Evolutionary conservation across 2,329 filamentous ascomycete genomes (phyloP).

Genomic region (Coniochaeta sp.): DNA sequence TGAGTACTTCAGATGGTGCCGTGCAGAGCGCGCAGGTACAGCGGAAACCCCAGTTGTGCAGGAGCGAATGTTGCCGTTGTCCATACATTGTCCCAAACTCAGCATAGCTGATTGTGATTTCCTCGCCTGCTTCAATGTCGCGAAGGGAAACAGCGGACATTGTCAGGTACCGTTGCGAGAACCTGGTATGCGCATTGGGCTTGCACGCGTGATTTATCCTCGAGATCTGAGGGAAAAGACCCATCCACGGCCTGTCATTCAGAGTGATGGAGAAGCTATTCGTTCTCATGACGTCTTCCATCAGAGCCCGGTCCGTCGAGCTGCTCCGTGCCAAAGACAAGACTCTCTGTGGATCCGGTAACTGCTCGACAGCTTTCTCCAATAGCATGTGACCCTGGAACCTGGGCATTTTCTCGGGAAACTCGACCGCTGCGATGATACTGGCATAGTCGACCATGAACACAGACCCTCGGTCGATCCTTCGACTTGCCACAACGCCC

Average conservation of each 20-base stretch:
- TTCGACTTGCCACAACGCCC: conserved; percentile 23
- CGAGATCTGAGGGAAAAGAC: conserved; percentile 17
- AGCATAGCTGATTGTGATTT: conserved; percentile 21
- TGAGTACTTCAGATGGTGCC: conserved; percentile 2
- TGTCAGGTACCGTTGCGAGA: conserved; percentile 12
- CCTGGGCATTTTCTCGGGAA: conserved; percentile 10
- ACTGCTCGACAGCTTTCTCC: conserved; percentile 10
- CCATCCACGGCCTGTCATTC: conserved; percentile 8
- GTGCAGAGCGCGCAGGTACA: conserved; percentile 19
- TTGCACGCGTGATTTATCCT: conserved; percentile 19
- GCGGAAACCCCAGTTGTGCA: conserved; percentile 16
- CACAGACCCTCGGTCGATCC: conserved; percentile 22
- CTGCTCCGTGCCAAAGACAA: conserved; percentile 5
- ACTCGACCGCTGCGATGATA: conserved; percentile 12
- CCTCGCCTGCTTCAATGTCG: conserved; percentile 19
- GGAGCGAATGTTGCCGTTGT: conserved; percentile 11
- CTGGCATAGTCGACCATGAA: conserved; percentile 27
- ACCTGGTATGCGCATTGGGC: conserved; percentile 16
- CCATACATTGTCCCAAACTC: conserved; percentile 10
- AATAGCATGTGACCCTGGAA: conserved; percentile 14
- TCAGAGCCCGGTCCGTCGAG: conserved; percentile 4
- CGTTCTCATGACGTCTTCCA: conserved; percentile 14
- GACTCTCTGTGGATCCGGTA: conserved; percentile 4
- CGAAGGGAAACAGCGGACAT: conserved; percentile 18
- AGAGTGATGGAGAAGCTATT: conserved; percentile 12